A percentile compares a stretch with the other conserved stretches of the same genome.
These are phyloP conservation scores for Anisodus acutangulus DNA, from an alignment of 257 asterid species.

Conservation along the genomic window DNA sequence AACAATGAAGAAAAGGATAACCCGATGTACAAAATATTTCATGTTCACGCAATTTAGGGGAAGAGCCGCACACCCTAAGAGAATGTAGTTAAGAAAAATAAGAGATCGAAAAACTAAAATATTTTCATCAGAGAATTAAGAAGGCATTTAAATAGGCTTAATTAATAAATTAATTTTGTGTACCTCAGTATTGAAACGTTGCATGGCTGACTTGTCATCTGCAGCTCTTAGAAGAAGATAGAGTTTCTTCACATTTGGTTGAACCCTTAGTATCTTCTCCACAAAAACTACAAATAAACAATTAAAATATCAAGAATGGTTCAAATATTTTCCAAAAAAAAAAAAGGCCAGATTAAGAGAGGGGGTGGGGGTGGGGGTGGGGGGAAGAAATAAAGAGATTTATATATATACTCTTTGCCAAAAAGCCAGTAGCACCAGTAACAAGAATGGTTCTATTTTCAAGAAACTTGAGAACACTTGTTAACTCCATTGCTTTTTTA, in stretches of 20 bases:
- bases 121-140: neutral
- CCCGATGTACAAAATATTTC: neutral
- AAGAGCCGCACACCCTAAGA: too few relatives aligned
- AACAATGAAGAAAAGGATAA: neutral
- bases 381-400: conserved; percentile 18
- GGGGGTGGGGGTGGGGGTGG: too few relatives aligned
- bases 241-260: conserved; percentile 82
- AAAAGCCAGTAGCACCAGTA: conserved; percentile 86
- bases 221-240: conserved; percentile 85
- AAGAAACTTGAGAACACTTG: conserved; percentile 56
- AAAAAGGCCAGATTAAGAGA: too few relatives aligned
- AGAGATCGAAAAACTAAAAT: neutral
- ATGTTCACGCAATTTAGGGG: too few relatives aligned
- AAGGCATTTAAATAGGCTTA: neutral
- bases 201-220: conserved; percentile 62
- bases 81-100: neutral
- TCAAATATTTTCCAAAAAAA: too few relatives aligned
- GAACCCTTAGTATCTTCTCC: conserved; percentile 81
- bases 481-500: conserved; percentile 57
- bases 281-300: conserved; percentile 59
- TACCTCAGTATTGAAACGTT: conserved; percentile 80
- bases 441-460: conserved; percentile 64
- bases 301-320: too few relatives aligned
- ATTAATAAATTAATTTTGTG: neutral
- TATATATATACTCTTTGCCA: conserved; percentile 66